Conservation (phyloP, 169 alveolate genomes). For the Plasmodium vivax region DNA sequence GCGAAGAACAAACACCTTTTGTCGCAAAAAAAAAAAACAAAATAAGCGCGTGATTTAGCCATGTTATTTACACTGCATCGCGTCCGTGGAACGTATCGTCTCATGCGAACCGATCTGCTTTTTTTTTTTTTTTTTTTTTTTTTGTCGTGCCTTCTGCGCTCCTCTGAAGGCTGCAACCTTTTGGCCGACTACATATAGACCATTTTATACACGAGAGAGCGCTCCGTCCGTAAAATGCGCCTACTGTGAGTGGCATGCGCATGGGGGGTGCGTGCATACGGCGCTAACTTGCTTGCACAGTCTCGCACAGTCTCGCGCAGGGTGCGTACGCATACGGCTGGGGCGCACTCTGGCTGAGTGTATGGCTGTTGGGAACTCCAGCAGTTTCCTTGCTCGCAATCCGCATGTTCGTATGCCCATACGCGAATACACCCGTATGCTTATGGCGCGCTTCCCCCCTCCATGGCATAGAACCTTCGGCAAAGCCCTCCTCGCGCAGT, state of each 20-base stretch:
- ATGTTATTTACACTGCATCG: no score
- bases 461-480: background rate
- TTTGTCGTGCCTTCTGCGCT: background rate
- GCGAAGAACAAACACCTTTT: no score
- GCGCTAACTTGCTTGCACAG: background rate
- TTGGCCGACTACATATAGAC: background rate
- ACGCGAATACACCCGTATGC: background rate
- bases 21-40: no score
- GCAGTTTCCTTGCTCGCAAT: background rate
- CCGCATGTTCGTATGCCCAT: background rate
- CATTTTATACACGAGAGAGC: background rate
- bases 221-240: background rate
- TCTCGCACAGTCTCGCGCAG: no score
- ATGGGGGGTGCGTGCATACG: background rate
- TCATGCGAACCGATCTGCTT: no score
- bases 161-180: background rate
- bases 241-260: background rate
- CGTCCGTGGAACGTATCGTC: no score
- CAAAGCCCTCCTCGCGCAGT: background rate
- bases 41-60: no score
- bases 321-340: background rate
- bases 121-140: background rate
- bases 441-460: background rate
- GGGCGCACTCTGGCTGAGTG: background rate
- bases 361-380: no score